Evolutionary conservation across 2,329 filamentous ascomycete genomes (phyloP).

Genomic region (Colletotrichum musicola): DNA sequence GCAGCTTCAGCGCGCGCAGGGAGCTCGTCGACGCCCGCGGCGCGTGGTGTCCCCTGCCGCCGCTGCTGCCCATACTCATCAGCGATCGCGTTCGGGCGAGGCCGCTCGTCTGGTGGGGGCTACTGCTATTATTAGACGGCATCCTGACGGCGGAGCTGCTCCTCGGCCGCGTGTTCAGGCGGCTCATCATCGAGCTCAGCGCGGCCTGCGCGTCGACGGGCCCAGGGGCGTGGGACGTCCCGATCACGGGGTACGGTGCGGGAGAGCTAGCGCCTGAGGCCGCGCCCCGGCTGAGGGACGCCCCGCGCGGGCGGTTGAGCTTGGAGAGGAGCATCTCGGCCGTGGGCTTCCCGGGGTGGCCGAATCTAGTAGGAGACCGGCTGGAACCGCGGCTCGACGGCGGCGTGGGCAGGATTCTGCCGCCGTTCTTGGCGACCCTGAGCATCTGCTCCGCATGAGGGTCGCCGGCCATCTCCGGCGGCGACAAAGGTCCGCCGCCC

Average conservation of each 20-base stretch:
- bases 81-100: slow-evolving; percentile 9
- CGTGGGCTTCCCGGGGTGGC: slow-evolving; percentile 35
- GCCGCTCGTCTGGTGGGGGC: slow-evolving; percentile 26
- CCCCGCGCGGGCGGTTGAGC: slow-evolving; percentile 24
- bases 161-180: slow-evolving; percentile 48
- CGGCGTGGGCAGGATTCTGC: slow-evolving; percentile 44
- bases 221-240: slow-evolving; percentile 42
- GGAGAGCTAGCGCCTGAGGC: slow-evolving; percentile 3
- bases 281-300: slow-evolving; percentile 7
- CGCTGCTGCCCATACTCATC: slow-evolving; percentile 20
- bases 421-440: slow-evolving; percentile 11
- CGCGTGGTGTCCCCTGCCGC: slow-evolving; percentile 4
- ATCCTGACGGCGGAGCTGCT: slow-evolving; percentile 39
- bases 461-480: slow-evolving; percentile 21
- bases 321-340: slow-evolving; percentile 37
- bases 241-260: slow-evolving; percentile 39
- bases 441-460: not conserved
- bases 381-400: slow-evolving; percentile 50
- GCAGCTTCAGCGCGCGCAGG: slow-evolving; percentile 42
- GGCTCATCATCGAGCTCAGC: slow-evolving; percentile 49
- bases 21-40: slow-evolving; percentile 37
- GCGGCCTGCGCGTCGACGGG: slow-evolving; percentile 43
- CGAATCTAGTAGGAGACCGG: slow-evolving; percentile 43
- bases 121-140: slow-evolving; percentile 14
- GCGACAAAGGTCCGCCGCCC: slow-evolving; percentile 6